Conservation (phyloP, 495 filamentous ascomycete species). For the Penicillium cosmopolitanum region DNA sequence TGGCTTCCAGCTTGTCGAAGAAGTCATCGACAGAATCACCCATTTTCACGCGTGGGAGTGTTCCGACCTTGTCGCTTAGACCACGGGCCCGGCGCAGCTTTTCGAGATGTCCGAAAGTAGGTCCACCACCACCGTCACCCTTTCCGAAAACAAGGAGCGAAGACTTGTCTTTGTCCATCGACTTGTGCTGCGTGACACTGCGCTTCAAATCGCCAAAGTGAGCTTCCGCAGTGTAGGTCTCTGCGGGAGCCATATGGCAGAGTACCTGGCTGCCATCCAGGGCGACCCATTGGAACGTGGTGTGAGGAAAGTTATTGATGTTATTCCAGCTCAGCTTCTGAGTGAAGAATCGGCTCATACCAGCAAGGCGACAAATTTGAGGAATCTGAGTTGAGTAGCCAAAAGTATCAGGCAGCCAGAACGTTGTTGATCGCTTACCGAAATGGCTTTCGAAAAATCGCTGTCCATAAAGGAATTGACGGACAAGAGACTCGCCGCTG, state of each 20-base stretch:
- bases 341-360: slow-evolving; percentile 95
- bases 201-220: slow-evolving; percentile 95
- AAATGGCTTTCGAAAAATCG: slow-evolving; percentile 94
- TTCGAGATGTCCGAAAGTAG: slow-evolving; percentile 91
- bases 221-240: slow-evolving; percentile 93
- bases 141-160: slow-evolving; percentile 93
- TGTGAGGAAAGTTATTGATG: slow-evolving; percentile 98
- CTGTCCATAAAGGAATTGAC: slow-evolving; percentile 96
- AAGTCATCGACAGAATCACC: slow-evolving; percentile 96
- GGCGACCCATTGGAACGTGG: slow-evolving; percentile 96
- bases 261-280: slow-evolving; percentile 95
- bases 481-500: slow-evolving; percentile 88
- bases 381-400: slow-evolving; percentile 95
- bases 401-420: slow-evolving; percentile 98
- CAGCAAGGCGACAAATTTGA: slow-evolving; percentile 86
- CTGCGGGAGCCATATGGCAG: slow-evolving; percentile 92
- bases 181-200: slow-evolving; percentile 91
- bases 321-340: slow-evolving; percentile 98
- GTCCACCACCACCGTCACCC: slow-evolving; percentile 93
- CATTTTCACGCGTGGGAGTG: slow-evolving; percentile 85
- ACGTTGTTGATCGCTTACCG: slow-evolving; percentile 83
- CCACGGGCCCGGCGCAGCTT: slow-evolving; percentile 95
- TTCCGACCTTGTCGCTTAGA: slow-evolving; percentile 82
- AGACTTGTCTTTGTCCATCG: slow-evolving; percentile 84
- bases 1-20: slow-evolving; percentile 80